Base-by-base conservation (phyloP, 2,329 filamentous ascomycete genomes). In the Cephalotrichum gorgonifer region DNA sequence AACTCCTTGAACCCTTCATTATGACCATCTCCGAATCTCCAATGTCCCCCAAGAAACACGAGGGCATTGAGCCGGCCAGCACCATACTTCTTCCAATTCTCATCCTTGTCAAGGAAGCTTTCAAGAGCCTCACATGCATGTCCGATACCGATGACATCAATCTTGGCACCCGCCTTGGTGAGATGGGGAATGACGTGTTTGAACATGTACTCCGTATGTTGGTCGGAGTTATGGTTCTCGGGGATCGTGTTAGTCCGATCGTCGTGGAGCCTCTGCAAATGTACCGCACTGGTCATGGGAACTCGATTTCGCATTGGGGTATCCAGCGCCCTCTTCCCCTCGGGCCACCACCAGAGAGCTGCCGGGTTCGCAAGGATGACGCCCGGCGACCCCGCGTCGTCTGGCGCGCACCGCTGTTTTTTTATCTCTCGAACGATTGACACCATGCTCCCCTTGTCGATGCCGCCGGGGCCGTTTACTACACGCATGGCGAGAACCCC, bases 341-440 rank as follows among this genome's bases (percentile, higher is more conserved):
- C 74, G 38, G 85, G 79, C 62, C 85, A 87, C 82, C 88, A 96
- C 57, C 83, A 71, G 17, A 86, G 69, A 65, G 94, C 82, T 4
- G 87, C 88, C 4, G 80, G 72, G 60, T 95, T 96, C 43, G 88
- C 78, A 25, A 95, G 69, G 26, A 96, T 67, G 50, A 96, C 67
- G 3, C 77, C 85, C 0, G 75, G 80, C 2, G 67, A 54, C 2
- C 61, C 55, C 0, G 58, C 26, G 20, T 71, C 66, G 0, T 55
- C 44, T 0, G 62, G 54, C 14, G 63, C 66, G 30, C 63, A 63
- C 23, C 43, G 53, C 50, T 72, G 64, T 15, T 57, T 48, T 39
- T 59, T 59, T 4, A 82, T 63, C 12, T 62, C 66, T 31, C 70
- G 62, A 23, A 84, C 74, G 50, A 91, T 69, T 11, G 80, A 75